Conservation (phyloP, 2,329 filamentous ascomycete species). For the Colletotrichum trifolii region DNA sequence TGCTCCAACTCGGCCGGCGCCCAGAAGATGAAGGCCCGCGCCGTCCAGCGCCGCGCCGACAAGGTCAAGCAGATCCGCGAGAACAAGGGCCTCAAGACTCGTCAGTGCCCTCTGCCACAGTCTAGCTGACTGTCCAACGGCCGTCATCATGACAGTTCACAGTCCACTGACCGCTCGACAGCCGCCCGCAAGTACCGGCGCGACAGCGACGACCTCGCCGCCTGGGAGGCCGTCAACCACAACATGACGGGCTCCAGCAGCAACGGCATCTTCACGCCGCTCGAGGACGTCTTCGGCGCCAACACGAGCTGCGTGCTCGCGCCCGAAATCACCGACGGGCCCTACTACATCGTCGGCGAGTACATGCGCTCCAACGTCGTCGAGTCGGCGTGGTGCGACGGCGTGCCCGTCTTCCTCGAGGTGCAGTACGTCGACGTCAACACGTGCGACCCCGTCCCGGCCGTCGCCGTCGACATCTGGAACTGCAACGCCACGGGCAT, state of each 20-base stretch:
- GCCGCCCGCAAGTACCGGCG: conserved; percentile 47
- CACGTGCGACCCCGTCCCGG: conserved; percentile 38
- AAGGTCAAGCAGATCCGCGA: conserved; percentile 51
- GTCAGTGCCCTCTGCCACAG: neutral
- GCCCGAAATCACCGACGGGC: conserved; percentile 30
- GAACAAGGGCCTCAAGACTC: conserved; percentile 40
- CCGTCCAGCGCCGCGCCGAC: conserved; percentile 53
- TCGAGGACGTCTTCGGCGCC: conserved; percentile 41
- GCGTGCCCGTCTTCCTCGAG: conserved; percentile 53
- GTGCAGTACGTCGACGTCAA: conserved; percentile 40
- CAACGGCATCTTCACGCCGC: conserved; percentile 46
- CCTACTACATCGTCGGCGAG: conserved; percentile 55
- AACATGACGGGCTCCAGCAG: conserved; percentile 44
- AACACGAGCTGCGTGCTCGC: conserved; percentile 25
- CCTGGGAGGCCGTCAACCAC: conserved; percentile 49
- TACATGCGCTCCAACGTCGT: conserved; percentile 57
- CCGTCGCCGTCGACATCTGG: conserved; percentile 41
- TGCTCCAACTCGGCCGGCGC: conserved; percentile 52
- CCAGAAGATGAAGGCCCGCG: conserved; percentile 52
- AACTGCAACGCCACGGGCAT: conserved; percentile 51
- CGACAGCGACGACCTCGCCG: conserved; percentile 45
- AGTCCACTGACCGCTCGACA: conserved; percentile 17
- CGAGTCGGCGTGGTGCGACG: conserved; percentile 50
- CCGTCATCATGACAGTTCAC: too few species aligned
- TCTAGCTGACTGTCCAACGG: neutral